These are phyloP conservation scores for Saturnispora bothae DNA, from an alignment of 805 yeast species.

Conservation along the genomic window DNA sequence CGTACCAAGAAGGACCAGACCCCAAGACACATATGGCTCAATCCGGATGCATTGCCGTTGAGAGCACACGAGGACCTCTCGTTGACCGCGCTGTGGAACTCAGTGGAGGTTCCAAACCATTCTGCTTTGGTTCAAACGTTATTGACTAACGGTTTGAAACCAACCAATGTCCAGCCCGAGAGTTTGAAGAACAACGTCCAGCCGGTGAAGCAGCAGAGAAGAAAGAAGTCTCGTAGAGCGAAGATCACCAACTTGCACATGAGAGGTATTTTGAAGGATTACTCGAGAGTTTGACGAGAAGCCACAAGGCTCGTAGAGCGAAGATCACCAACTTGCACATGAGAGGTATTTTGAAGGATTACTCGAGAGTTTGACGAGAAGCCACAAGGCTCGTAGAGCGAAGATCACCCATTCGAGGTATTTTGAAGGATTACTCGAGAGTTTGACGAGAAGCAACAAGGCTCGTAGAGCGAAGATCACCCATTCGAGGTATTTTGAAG, in stretches of 20 bases:
- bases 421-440: too few relatives aligned
- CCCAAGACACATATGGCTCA: slow-evolving; percentile 88
- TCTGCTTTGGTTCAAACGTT: slow-evolving; percentile 72
- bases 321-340: slow-evolving; percentile 93
- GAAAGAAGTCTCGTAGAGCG: slow-evolving; percentile 85
- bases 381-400: too few relatives aligned
- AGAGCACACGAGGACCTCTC: slow-evolving; percentile 45
- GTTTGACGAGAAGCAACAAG: too few relatives aligned
- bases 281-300: too few relatives aligned
- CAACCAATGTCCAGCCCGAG: slow-evolving; percentile 97
- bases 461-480: too few relatives aligned
- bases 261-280: slow-evolving; percentile 91
- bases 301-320: slow-evolving; percentile 86
- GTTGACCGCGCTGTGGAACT: slow-evolving; percentile 73
- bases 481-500: too few relatives aligned
- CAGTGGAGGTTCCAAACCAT: slow-evolving; percentile 68
- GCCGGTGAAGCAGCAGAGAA: slow-evolving; percentile 55
- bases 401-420: too few relatives aligned
- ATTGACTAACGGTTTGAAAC: slow-evolving; percentile 80
- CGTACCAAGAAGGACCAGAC: slow-evolving; percentile 88
- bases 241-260: slow-evolving; percentile 93
- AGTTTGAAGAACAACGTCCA: slow-evolving; percentile 57
- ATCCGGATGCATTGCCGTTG: slow-evolving; percentile 49
- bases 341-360: slow-evolving; percentile 91
- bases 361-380: too few relatives aligned